Evolutionary conservation across 352 stramenopile species (phyloP).

Genomic region (Plasmopara viticola): DNA sequence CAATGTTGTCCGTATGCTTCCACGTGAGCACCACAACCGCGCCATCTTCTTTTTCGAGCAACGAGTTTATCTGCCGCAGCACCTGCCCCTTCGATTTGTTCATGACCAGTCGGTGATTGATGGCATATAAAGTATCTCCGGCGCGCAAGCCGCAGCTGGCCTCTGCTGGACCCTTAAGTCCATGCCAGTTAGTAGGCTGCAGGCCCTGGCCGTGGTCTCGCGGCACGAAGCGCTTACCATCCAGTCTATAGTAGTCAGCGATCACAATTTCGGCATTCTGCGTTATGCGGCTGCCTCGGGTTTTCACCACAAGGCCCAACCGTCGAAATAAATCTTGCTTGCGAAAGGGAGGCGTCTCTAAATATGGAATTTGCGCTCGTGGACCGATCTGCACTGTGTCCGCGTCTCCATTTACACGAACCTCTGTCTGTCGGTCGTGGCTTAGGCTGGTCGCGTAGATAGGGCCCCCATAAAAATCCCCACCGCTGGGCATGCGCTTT

Average conservation of each 20-base stretch:
- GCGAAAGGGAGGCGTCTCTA: slow-evolving; percentile 51
- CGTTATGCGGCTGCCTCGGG: slow-evolving; percentile 74
- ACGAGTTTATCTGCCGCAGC: slow-evolving; percentile 68
- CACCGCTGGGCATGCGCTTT: slow-evolving; percentile 50
- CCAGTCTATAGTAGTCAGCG: slow-evolving; percentile 73
- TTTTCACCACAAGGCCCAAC: slow-evolving; percentile 77
- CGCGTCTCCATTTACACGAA: slow-evolving; percentile 52
- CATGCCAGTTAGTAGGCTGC: slow-evolving; percentile 59
- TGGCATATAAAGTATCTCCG: slow-evolving; percentile 77
- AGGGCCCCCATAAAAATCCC: slow-evolving; percentile 75
- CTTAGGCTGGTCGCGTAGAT: slow-evolving; percentile 83
- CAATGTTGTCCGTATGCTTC: slow-evolving; percentile 77
- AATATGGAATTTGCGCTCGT: slow-evolving; percentile 54
- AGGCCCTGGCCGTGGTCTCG: slow-evolving; percentile 60
- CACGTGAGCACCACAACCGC: slow-evolving; percentile 68
- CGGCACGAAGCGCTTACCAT: slow-evolving; percentile 70
- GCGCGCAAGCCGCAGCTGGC: slow-evolving; percentile 64
- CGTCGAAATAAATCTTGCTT: slow-evolving; percentile 75
- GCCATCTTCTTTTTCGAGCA: slow-evolving; percentile 69
- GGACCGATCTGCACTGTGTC: slow-evolving; percentile 69
- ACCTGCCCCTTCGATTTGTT: slow-evolving; percentile 85
- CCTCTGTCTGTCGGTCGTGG: slow-evolving; percentile 80
- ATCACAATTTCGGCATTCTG: slow-evolving; percentile 80
- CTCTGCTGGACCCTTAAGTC: slow-evolving; percentile 66
- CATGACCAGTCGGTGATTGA: slow-evolving; percentile 82